Evolutionary conservation across 2,329 filamentous ascomycete genomes (phyloP).

Genomic region (Tolypocladium ovalisporum): DNA sequence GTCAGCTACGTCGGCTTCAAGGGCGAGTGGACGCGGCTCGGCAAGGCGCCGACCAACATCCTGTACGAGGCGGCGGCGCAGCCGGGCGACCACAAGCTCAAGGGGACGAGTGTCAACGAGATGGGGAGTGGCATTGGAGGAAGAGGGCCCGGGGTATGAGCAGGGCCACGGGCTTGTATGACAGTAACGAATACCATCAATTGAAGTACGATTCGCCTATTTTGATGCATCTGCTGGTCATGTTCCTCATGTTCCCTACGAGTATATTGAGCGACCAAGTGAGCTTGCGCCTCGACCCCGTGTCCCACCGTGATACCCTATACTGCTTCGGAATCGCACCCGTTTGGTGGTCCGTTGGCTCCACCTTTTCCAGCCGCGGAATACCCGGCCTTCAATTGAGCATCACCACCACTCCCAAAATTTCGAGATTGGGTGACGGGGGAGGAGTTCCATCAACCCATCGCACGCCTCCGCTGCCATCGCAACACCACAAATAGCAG

Average conservation of each 20-base stretch:
- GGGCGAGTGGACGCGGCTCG: slow-evolving; percentile 85
- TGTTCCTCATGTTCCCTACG: background rate
- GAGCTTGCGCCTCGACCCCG: background rate
- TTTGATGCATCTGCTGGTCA: background rate
- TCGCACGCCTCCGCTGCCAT: slow-evolving; percentile 4
- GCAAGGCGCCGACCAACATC: slow-evolving; percentile 61
- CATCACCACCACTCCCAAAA: slow-evolving; percentile 7
- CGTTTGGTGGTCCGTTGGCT: too few species aligned
- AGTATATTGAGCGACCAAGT: background rate
- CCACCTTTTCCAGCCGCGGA: slow-evolving; percentile 3
- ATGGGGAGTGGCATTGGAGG: slow-evolving; percentile 45
- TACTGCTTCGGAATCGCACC: too few species aligned
- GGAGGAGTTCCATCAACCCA: background rate
- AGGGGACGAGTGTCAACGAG: slow-evolving; percentile 42
- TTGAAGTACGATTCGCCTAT: background rate
- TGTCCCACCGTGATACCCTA: slow-evolving; percentile 1
- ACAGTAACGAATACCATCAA: background rate
- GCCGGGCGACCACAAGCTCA: slow-evolving; percentile 70
- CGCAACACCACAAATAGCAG: slow-evolving; percentile 4
- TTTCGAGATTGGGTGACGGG: slow-evolving; percentile 2
- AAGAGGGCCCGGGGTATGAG: slow-evolving; percentile 18
- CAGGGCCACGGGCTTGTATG: background rate
- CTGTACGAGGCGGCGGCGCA: slow-evolving; percentile 92
- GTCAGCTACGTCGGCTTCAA: slow-evolving; percentile 84
- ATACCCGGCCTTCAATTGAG: slow-evolving; percentile 5